These are phyloP conservation scores for Tephrocybe sp. DNA, from an alignment of 768 basidiomycete genomes.

Conservation along the genomic window DNA sequence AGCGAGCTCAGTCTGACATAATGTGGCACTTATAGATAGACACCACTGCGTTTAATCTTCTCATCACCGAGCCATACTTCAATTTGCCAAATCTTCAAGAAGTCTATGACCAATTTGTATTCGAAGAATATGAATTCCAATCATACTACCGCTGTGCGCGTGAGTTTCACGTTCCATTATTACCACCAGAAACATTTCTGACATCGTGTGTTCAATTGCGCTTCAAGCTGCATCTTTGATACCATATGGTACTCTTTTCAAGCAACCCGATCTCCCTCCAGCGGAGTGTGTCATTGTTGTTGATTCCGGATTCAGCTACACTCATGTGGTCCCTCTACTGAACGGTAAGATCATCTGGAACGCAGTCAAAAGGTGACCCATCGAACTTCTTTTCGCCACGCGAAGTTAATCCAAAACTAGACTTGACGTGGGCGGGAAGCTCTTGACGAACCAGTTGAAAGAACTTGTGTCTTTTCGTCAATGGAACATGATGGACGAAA, in stretches of 20 bases:
- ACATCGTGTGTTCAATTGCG: constrained; percentile 10
- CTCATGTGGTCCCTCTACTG: constrained; percentile 85
- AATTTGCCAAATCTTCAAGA: constrained; percentile 91
- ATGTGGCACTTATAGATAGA: constrained; percentile 52
- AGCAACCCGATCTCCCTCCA: constrained; percentile 39
- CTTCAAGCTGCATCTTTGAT: constrained; percentile 74
- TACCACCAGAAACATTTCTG: not conserved
- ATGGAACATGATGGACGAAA: constrained; percentile 99
- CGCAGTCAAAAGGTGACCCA: constrained; percentile 75
- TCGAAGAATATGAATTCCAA: constrained; percentile 93
- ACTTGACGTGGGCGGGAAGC: constrained; percentile 93
- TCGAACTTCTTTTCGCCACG: constrained; percentile 5
- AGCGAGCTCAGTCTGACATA: constrained; percentile 1
- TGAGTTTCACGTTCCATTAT: constrained; percentile 48
- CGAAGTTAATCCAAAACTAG: constrained; percentile 36
- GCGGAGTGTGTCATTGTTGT: constrained; percentile 83
- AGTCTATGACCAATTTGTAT: constrained; percentile 91
- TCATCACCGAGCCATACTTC: constrained; percentile 94
- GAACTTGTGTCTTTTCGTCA: constrained; percentile 92
- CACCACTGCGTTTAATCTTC: constrained; percentile 66
- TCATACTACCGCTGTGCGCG: constrained; percentile 81
- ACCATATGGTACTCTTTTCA: constrained; percentile 72
- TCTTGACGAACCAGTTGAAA: constrained; percentile 93
- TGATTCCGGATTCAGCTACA: constrained; percentile 93
- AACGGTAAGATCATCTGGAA: constrained; percentile 71